Evolutionary conservation across 2,329 filamentous ascomycete species (phyloP).

Genomic region (Ploettnerulaceae sp.): DNA sequence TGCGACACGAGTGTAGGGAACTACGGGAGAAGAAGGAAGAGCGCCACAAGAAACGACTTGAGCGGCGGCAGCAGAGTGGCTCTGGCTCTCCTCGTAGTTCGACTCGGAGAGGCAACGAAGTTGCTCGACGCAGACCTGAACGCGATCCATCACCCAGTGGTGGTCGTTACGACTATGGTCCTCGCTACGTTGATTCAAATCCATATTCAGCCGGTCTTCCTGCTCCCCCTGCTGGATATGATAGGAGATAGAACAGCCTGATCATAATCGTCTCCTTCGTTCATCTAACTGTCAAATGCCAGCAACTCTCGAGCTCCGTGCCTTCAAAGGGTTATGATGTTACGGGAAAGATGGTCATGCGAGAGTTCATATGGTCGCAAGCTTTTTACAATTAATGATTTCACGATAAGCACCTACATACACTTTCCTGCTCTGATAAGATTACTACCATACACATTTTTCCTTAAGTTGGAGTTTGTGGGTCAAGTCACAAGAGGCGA

Average conservation of each 20-base stretch:
- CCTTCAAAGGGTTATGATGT: not conserved
- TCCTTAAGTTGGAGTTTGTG: conserved; percentile 10
- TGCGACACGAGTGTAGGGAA: conserved; percentile 51
- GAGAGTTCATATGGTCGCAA: conserved; percentile 8
- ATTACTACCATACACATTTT: conserved; percentile 9
- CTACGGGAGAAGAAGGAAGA: conserved; percentile 46
- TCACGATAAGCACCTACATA: conserved; percentile 10
- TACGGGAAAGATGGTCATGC: too few relatives aligned
- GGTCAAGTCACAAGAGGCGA: not conserved
- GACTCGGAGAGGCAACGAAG: conserved; percentile 29
- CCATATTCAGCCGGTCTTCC: conserved; percentile 38
- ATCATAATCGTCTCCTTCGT: conserved; percentile 9
- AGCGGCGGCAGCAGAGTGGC: conserved; percentile 38
- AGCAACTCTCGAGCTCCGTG: not conserved
- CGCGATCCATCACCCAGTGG: conserved; percentile 16
- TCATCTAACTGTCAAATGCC: not conserved
- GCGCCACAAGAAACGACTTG: conserved; percentile 41
- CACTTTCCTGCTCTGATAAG: too few relatives aligned
- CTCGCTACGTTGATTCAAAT: conserved; percentile 41
- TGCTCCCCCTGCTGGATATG: conserved; percentile 33
- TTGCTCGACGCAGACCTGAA: conserved; percentile 16
- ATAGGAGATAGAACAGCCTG: conserved; percentile 14
- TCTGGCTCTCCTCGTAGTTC: conserved; percentile 15
- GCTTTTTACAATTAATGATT: conserved; percentile 3
- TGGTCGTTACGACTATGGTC: conserved; percentile 34